Base-by-base conservation (phyloP, 2,329 filamentous ascomycete species). In the Lecanosticta acicola region DNA sequence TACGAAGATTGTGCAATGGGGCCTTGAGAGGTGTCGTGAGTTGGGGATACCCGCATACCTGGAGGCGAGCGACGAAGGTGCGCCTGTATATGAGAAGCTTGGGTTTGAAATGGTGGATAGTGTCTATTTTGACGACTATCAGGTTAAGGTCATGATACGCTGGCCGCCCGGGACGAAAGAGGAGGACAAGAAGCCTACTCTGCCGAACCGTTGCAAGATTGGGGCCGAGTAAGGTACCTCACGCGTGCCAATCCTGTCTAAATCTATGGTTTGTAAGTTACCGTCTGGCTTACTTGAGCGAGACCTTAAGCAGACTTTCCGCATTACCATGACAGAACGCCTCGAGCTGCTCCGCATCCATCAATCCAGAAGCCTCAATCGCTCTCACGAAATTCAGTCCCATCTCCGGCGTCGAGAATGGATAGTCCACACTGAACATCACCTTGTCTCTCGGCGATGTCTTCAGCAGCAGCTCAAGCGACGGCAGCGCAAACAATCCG, bases 401-500 rank as follows among this genome's bases (percentile, higher is more conserved):
- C 17, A 32, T 41, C 39, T 46, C 48, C 34, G 33, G 43, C 4
- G 16, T 33, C 17, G 39, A 36, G 19, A 46, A 46, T n/a, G 39
- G 43, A 43, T 46, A 50, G 34, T 46, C 43, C 32, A 50, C 40
- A 32, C 48, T 46, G 29, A 36, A 50, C 48, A 50, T 44, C 10
- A 50, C 43, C 36, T 43, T 41, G 7, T 50, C 48, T 29, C 10
- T 34, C 10, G 32, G 32, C 21, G 16, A 37, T 14, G 17, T 17
- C 35, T 42, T 42, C 10, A 46, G 26, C 29, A 50, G 10, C 42
- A 60, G 66, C 32, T 65, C 65, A 59, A 80, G 53, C 0, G 76
- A 71, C 17, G 69, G 66, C 18, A 79, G 43, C 20, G 67, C 68
- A 60, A 73, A 80, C 50, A 74, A 70, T 1, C 76, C 77, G 51